Evolutionary conservation across 306 rosid species (phyloP).

Genomic region (Canavalia ensiformis): DNA sequence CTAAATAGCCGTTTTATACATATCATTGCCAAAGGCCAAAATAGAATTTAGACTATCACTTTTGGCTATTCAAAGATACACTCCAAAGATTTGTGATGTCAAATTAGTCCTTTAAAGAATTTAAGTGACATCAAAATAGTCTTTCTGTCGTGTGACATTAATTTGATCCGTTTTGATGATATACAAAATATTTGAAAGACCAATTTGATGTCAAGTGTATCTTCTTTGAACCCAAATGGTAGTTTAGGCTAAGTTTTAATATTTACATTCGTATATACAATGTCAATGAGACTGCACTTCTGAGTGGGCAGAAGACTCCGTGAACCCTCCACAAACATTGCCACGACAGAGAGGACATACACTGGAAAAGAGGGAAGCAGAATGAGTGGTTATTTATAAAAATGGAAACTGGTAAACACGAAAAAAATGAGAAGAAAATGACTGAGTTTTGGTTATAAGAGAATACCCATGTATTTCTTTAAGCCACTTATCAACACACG

Average conservation of each 20-base stretch:
- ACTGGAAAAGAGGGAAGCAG: constrained; percentile 55
- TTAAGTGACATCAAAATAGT: constrained; percentile 24
- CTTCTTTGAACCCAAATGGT: constrained; percentile 23
- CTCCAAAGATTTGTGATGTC: constrained; percentile 15
- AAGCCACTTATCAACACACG: constrained; percentile 96
- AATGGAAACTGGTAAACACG: not conserved
- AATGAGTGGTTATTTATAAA: constrained; percentile 19
- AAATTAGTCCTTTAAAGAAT: constrained; percentile 22
- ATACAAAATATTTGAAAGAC: constrained; percentile 27
- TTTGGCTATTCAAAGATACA: constrained; percentile 28
- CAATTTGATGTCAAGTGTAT: constrained; percentile 42
- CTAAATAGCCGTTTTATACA: constrained; percentile 25
- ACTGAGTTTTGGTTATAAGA: constrained; percentile 2
- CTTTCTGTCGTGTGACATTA: constrained; percentile 5
- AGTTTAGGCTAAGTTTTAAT: constrained; percentile 35
- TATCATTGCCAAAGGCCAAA: constrained; percentile 37
- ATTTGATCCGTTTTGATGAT: constrained; percentile 30
- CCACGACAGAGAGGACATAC: constrained; percentile 98
- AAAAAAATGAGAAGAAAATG: constrained; percentile 23
- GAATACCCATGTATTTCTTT: constrained; percentile 95
- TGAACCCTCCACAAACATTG: constrained; percentile 79
- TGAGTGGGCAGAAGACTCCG: constrained; percentile 58
- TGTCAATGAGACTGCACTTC: constrained; percentile 67
- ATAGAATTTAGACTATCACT: constrained; percentile 17
- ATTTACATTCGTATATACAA: constrained; percentile 66